phyloP scores from a whole-genome alignment of 805 yeast genomes.

The Wickerhamiella brachini region DNA sequence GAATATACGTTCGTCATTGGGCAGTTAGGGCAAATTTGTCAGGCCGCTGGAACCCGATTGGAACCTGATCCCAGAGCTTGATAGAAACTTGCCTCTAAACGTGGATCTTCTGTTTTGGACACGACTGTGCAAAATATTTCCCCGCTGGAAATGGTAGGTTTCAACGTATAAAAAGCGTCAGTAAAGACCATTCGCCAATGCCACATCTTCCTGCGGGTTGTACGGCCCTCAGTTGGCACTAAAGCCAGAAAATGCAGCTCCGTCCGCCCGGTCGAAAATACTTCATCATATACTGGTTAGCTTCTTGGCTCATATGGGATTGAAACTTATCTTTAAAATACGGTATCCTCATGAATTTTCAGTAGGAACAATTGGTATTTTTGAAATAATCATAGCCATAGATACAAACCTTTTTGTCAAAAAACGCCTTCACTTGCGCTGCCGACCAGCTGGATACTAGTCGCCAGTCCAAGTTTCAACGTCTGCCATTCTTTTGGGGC shows the following conservation, averaged over 20 bases:
- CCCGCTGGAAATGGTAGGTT: not conserved
- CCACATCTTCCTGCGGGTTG: conserved; percentile 16
- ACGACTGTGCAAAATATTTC: not conserved
- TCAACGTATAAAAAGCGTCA: conserved; percentile 10
- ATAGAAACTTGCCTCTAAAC: no score
- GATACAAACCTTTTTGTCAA: conserved; percentile 12
- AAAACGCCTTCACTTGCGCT: not conserved
- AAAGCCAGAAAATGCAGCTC: conserved; percentile 12
- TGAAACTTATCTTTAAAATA: conserved; percentile 11
- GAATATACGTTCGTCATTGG: conserved; percentile 25
- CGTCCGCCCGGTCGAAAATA: conserved; percentile 29
- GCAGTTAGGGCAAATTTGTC: not conserved
- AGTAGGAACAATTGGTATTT: conserved; percentile 26
- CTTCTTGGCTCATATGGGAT: conserved; percentile 19
- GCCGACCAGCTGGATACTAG: no score
- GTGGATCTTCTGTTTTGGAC: not conserved
- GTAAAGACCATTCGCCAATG: conserved; percentile 18
- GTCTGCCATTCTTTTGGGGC: not conserved
- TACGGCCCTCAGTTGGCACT: conserved; percentile 18
- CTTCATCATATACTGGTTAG: conserved; percentile 24
- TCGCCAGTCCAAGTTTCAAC: no score
- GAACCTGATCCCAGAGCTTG: no score
- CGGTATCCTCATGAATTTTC: conserved; percentile 10
- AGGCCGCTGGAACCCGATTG: no score
- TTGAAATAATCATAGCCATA: conserved; percentile 20